Evolutionary conservation across 2,329 filamentous ascomycete species (phyloP), one percentile per base, ranked within the genome.

Genomic region (Colletotrichum higginsianum): DNA sequence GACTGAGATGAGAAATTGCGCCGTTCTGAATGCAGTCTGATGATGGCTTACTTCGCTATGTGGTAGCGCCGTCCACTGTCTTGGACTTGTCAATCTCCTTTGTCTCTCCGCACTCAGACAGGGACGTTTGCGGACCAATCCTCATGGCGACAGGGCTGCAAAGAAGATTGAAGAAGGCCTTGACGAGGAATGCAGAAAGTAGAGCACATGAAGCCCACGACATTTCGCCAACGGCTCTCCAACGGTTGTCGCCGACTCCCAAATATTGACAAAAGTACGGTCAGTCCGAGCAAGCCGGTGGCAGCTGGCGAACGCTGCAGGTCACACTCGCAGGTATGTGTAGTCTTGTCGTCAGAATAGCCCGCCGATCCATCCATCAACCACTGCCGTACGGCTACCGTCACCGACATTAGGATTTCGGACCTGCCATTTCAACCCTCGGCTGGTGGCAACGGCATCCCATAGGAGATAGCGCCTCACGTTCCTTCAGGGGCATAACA

Each of bases 81-180:
- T 68, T 68, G 61, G 47, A 57, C 46, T 42, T 55, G 53, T 71
- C 58, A 71, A 64, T 61, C 65, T 55, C 60, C 65, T 68, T 69
- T 69, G 66, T 68, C 47, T 69, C 60, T 71, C 30, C 50, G 11
- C 57, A 18, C 49, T 67, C 52, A 67, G 68, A 62, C 64, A 68
- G 11, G 47, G 53, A 63, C 58, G 69, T 47, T 63, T 58, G 53
- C 65, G 53, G 69, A n/a, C 30, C 18, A 50, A 49, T 46, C 21
- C 47, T n/a, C 21, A 42, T 42, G 52, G 63, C 21, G 26, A 46
- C 52, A 47, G 53, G 57, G 15, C 40, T 58, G 38, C 47, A 56
- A 35, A 52, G 49, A 52, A 67, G 56, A 61, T 67, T 42, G 30
- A 35, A 9, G 30, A 53, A 61, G 55, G 56, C 13, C 47, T 49